These are phyloP conservation scores for Alternaria solani DNA, from an alignment of 2,329 filamentous ascomycete species.

Conservation along the genomic window DNA sequence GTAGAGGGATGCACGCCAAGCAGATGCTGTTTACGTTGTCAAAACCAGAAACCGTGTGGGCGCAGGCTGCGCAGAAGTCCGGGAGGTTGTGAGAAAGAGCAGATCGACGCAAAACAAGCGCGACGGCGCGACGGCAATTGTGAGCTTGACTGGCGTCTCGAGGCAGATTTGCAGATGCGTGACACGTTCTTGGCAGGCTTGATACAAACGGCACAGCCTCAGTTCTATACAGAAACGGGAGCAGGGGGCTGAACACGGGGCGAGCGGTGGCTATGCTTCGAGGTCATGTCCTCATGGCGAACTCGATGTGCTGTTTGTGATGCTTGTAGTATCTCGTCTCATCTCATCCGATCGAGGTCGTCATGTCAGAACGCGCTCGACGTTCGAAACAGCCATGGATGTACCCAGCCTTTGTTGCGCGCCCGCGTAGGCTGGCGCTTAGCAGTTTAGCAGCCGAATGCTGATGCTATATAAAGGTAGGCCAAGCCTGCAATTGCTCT, in stretches of 20 bases:
- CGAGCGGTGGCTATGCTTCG: conserved; percentile 38
- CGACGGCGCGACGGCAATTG: conserved; percentile 38
- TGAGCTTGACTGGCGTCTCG: conserved; percentile 43
- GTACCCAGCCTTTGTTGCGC: conserved; percentile 18
- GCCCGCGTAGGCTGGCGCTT: conserved; percentile 42
- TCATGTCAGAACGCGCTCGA: conserved; percentile 5
- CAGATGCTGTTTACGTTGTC: conserved; percentile 26
- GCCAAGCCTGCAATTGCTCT: conserved; percentile 31
- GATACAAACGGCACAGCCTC: conserved; percentile 48
- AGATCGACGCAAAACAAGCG: conserved; percentile 38
- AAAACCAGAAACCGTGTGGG: conserved; percentile 29
- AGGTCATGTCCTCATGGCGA: conserved; percentile 17
- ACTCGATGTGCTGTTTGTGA: conserved; percentile 7
- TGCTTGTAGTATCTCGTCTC: conserved; percentile 11
- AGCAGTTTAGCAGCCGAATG: conserved; percentile 29
- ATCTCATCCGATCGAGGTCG: conserved; percentile 1
- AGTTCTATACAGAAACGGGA: conserved; percentile 35
- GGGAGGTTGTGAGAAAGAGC: conserved; percentile 22
- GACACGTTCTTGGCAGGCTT: conserved; percentile 40
- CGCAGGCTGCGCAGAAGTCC: conserved; percentile 27
- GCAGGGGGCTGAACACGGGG: conserved; percentile 24
- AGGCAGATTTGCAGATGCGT: conserved; percentile 48
- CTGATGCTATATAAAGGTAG: conserved; percentile 38
- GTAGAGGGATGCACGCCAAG: conserved; percentile 42
- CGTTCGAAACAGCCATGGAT: conserved; percentile 4